Base-by-base conservation (phyloP, 257 asterid species). In the Mitragyna speciosa region DNA sequence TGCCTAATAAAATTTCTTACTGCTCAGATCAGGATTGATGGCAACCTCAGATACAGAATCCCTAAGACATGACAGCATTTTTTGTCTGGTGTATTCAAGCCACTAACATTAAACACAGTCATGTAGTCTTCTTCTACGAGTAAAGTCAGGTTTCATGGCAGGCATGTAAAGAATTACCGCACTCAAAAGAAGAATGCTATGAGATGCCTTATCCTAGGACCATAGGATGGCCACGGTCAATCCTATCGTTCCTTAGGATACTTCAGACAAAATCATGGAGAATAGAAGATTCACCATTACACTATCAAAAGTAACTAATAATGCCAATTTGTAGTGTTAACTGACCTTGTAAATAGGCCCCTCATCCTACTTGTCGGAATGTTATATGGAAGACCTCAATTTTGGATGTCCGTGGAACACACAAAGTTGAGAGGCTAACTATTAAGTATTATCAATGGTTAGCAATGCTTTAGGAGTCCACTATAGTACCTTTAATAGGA, bases 251-350 rank as follows among this genome's bases (percentile, higher is more conserved):
- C 52, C 81, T 76, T 81, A 54, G 84, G 84, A 76, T 76, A 22
- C 28, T 47, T 17, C 0, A 47, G 80, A 65, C 73, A 28, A 71
- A 63, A 76, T 76, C 45, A 81, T 47, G 75, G 70, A 39, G 24
- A 19, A 70, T 70, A 45, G 69, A 81, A 76, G 81, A 70, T 76
- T 81, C 73, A 76, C 39, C 47, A 47, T 41, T 76, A 22, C 59
- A 41, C 47, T 14, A 76, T 70, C 48, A 69, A 75, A 68, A 68
- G 77, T 14, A 41, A 22, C 70, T 49, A 22, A 24, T 24, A 41
- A 36, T 76, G 61, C 63, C 48, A 63, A 17, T 41, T 63, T 63
- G 45, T 4, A 76, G 72, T 61, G 19, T 52, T 68, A 41, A 41
- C 66, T 33, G n/a, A 28, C 33, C 72, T 52, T n/a, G 70, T 12